Evolutionary conservation across 2,329 filamentous ascomycete genomes (phyloP), one percentile per base, ranked within the genome.

Genomic region (Aciculosporium take): DNA sequence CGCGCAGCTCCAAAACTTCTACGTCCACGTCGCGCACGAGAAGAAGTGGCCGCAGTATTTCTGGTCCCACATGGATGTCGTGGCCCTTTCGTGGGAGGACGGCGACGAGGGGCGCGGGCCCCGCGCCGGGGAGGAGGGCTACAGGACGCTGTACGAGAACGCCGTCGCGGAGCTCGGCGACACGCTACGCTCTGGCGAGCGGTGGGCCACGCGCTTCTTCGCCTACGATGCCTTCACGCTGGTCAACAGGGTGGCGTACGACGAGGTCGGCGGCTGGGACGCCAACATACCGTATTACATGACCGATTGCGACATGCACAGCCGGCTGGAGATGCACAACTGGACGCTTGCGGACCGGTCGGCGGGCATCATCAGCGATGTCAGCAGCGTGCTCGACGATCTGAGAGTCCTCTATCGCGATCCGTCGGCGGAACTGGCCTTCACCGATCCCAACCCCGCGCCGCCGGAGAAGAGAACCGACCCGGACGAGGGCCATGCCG

Each of bases 161-260:
- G 58, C 58, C 12, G 53, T 66, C 5, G 46, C 57, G 33, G 57
- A 60, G 40, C 55, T 66, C 1, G 55, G 55, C 29, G 46, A 51
- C 8, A 56, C 60, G 8, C 41, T 58, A 1, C 42, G 45, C 3
- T 49, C 50, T 1, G 56, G 60, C 25, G 51, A 59, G 7, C 54
- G 57, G 39, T 77, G 72, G 73, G 71, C 59, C 0, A 54, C 66
- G 39, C 63, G 65, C n/a, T 72, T 74, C 54, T 77, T 75, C 52
- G 63, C 69, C 10, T 77, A 76, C 56, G 73, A 78, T 51, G 68
- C 71, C 46, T 60, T 79, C 3, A 64, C 71, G 2, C 59, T 76
- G 1, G 69, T 77, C 32, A 76, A 78, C 49, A 68, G 67, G 9
- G 58, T 54, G 7, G 67, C 71, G 0, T 68, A 67, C 49, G 62